Conservation (phyloP, 202 grass and related monocot genomes). For the Miscanthus sacchariflorus region DNA sequence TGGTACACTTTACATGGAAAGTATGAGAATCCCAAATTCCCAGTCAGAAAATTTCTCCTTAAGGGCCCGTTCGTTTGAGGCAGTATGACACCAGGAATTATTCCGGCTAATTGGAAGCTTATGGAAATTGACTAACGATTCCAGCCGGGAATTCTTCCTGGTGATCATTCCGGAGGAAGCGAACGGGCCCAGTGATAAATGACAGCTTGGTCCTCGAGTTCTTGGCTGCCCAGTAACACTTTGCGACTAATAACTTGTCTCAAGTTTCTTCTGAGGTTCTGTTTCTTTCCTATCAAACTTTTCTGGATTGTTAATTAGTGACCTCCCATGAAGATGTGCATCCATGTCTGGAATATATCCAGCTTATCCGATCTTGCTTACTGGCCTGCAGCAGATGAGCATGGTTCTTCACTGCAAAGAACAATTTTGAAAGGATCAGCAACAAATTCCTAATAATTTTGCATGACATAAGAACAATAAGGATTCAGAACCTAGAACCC, state of each 20-base stretch:
- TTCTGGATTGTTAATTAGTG: conserved; percentile 41
- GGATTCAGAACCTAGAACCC: conserved; percentile 19
- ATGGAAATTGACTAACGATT: no score
- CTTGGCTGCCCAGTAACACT: conserved; percentile 32
- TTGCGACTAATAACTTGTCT: conserved; percentile 42
- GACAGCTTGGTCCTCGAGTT: conserved; percentile 50
- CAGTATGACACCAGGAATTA: no score
- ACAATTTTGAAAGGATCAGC: conserved; percentile 41
- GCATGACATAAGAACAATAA: conserved; percentile 16
- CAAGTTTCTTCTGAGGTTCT: conserved; percentile 41
- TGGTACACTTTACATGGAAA: conserved; percentile 43
- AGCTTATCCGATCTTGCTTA: conserved; percentile 44
- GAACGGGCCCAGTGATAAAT: conserved; percentile 38
- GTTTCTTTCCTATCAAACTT: conserved; percentile 43
- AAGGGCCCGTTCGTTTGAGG: not conserved
- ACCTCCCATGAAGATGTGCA: conserved; percentile 43
- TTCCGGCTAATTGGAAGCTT: no score
- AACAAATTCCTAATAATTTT: conserved; percentile 31
- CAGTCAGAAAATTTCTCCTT: conserved; percentile 49
- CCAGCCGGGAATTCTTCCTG: no score
- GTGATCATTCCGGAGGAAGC: no score
- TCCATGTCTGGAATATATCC: conserved; percentile 49
- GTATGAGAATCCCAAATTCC: conserved; percentile 34
- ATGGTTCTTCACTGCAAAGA: conserved; percentile 71
- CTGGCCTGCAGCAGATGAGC: conserved; percentile 70